Evolutionary conservation across 257 asterid genomes (phyloP), one percentile per base, ranked within the genome.

Genomic region (Anisodus acutangulus): DNA sequence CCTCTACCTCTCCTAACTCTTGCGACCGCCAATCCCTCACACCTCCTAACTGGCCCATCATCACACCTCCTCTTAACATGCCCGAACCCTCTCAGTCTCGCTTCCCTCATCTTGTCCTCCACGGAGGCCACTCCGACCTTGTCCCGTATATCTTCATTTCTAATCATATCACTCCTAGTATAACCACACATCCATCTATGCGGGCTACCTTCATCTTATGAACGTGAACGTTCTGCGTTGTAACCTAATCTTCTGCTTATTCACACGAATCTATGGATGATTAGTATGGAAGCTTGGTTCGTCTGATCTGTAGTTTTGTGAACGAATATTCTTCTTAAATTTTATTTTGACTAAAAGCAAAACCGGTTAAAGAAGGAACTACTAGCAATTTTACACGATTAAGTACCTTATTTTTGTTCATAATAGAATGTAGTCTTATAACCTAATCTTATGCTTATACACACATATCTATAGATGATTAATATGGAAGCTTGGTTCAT

Each of bases 161-260:
- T 31, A 31, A 31, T 31, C 35, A 31, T 31, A 31, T 31, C 35
- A 31, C 35, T 31, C 35, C 35, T 31, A 31, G 35, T 31, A 31
- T 31, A 31, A 31, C 35, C 35, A 31, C 35, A 31, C 35, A 31
- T 31, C 35, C 35, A 31, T 31, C 35, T 31, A 31, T 31, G 35
- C 35, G 35, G 35, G 35, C 35, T 31, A 31, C 35, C 55, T 16
- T 41, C 35, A 31, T 31, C 35, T 31, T 31, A 1, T 31, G 1
- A 31, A 31, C 35, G 35, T 31, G 35, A 31, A 31, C 35, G 35
- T 31, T 31, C 35, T 12, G 79, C 4, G 19, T 13, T 60, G 54
- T n/a, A 47, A 17, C 84, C 62, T 39, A 15, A 35, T 9, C 51
- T 39, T 81, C 59, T 62, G 62, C 76, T 67, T 51, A 9, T 82